Base-by-base conservation (phyloP, 2,329 filamentous ascomycete genomes). In the Aspergillus sp. region DNA sequence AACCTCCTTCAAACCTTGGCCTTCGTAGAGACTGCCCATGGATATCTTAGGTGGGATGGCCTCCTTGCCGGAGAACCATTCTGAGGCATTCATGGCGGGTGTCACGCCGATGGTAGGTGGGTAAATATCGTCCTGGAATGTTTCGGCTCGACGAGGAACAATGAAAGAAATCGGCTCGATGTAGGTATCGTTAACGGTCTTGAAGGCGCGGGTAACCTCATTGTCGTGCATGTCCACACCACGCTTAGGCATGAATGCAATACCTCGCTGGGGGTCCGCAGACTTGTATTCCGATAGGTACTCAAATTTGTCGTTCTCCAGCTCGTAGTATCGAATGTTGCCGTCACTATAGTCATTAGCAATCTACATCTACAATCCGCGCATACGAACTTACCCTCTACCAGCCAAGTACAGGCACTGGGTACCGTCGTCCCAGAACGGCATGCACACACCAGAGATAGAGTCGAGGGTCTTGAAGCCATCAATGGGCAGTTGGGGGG, bases 271-370 rank as follows among this genome's bases (percentile, higher is more conserved):
- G 33, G 95, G 93, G 64, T 99, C 95, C 40, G 83, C 81, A n/a
- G 95, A 98, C 79, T 97, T 96, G 83, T 98, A 95, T 75, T 98
- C 93, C 62, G 92, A 96, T 54, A 99, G 81, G 77, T 90, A 96
- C 77, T 99, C 93, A 73, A 99, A 97, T 77, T 97, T 97, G 82
- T 98, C 93, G 78, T 98, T 96, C 73, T 96, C 90, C 71, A 96
- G 96, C 78, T 99, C 95, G 75, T 90, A 99, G 83, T 99, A 99
- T 63, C 95, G 93, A 72, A 99, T 99, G 78, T 99, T 99, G 70
- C 95, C 95, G 73, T 99, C 95, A 76, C 91, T 95, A 61, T 15
- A 15, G 3, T 4, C 22, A 37, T 47, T 41, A 48, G 51, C 42
- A 3, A 20, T 19, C 19, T n/a, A 4, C 19, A 7, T 24, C 7